Evolutionary conservation across 1,284 basidiomycete species (phyloP).

Genomic region (Bondarzewia mesenterica): DNA sequence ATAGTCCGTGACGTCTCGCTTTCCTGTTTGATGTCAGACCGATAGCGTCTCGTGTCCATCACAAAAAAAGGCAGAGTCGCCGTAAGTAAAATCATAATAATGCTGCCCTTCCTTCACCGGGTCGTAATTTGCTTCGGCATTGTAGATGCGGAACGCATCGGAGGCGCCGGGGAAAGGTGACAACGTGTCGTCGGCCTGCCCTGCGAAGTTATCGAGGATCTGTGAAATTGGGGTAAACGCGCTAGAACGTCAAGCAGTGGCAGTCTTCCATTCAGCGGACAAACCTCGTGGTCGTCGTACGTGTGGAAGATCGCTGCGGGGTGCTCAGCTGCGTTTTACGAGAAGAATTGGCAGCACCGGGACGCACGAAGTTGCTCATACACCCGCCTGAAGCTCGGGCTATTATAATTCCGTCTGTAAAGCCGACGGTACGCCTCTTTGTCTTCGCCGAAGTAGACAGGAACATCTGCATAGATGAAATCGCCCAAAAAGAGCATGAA

Average conservation of each 20-base stretch:
- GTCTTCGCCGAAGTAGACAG: slow-evolving; percentile 49
- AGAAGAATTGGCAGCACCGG: slow-evolving; percentile 1
- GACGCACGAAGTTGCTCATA: slow-evolving; percentile 60
- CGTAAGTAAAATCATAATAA: slow-evolving; percentile 63
- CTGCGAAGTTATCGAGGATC: slow-evolving; percentile 61
- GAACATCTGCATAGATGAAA: slow-evolving; percentile 75
- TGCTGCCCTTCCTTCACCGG: slow-evolving; percentile 35
- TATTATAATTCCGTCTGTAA: slow-evolving; percentile 60
- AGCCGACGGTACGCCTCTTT: slow-evolving; percentile 51
- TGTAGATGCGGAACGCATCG: slow-evolving; percentile 60
- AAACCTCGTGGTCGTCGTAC: slow-evolving; percentile 65
- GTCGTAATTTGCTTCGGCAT: slow-evolving; percentile 61
- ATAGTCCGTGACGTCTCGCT: slow-evolving; percentile 49
- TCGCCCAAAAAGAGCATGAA: slow-evolving; percentile 67
- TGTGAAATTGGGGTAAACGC: slow-evolving; percentile 19
- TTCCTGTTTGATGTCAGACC: slow-evolving; percentile 38
- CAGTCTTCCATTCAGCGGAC: not conserved
- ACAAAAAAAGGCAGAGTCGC: slow-evolving; percentile 76
- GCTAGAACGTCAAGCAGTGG: not conserved
- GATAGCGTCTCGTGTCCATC: slow-evolving; percentile 66
- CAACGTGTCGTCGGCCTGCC: slow-evolving; percentile 40
- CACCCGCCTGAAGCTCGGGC: slow-evolving; percentile 54
- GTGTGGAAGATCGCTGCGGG: slow-evolving; percentile 50
- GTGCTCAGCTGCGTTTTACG: slow-evolving; percentile 1
- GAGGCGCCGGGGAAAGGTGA: slow-evolving; percentile 53